Evolutionary conservation across 805 yeast genomes (phyloP).

Genomic region (Blastobotrys robertii): DNA sequence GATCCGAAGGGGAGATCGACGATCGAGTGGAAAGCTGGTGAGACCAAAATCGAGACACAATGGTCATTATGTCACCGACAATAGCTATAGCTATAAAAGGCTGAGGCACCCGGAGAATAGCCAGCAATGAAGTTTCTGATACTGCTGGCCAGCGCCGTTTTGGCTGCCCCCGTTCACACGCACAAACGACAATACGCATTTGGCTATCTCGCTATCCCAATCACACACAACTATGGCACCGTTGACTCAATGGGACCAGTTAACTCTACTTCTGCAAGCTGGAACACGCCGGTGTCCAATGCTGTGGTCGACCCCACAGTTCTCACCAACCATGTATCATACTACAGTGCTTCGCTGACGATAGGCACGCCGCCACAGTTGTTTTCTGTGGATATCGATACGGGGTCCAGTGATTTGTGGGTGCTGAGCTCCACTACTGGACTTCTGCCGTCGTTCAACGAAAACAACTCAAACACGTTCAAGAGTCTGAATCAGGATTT

Average conservation of each 20-base stretch:
- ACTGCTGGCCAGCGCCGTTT: too few relatives aligned
- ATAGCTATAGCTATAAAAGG: too few relatives aligned
- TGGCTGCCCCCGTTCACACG: too few relatives aligned
- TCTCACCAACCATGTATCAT: constrained; percentile 4
- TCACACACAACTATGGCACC: background rate
- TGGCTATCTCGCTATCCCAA: background rate
- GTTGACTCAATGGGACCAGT: background rate
- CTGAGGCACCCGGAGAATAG: too few relatives aligned
- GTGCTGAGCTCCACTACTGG: constrained; percentile 23
- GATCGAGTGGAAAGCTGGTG: too few relatives aligned
- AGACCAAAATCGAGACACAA: too few relatives aligned
- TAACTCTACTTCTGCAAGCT: background rate
- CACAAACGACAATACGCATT: too few relatives aligned
- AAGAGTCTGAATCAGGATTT: constrained; percentile 14
- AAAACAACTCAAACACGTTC: constrained; percentile 14
- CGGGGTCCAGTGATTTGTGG: constrained; percentile 66
- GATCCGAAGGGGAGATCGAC: too few relatives aligned
- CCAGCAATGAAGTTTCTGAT: too few relatives aligned
- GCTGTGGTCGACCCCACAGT: background rate
- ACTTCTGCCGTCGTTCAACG: constrained; percentile 5
- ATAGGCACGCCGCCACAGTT: constrained; percentile 51
- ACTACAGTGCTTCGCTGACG: constrained; percentile 9
- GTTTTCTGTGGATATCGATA: constrained; percentile 47
- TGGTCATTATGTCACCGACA: too few relatives aligned
- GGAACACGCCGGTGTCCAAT: background rate